These are phyloP conservation scores for Colletotrichum sp. DNA, from an alignment of 2,329 filamentous ascomycete species.

Conservation along the genomic window DNA sequence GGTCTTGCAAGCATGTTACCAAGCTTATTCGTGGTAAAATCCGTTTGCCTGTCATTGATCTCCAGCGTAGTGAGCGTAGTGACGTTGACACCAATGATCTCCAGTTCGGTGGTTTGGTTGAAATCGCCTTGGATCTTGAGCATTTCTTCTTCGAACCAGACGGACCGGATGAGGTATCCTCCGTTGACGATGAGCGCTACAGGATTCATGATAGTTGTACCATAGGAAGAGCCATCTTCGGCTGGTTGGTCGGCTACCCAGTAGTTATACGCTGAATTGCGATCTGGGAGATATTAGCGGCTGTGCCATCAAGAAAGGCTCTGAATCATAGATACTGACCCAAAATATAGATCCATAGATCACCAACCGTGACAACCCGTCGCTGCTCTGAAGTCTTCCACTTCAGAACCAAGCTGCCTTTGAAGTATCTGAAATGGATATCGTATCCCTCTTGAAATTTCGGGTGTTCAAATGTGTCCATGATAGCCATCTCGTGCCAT, in stretches of 20 bases:
- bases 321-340: constrained; percentile 34
- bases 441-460: constrained; percentile 37
- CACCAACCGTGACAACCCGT: constrained; percentile 53
- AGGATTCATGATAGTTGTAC: constrained; percentile 39
- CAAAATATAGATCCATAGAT: constrained; percentile 61
- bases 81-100: constrained; percentile 69
- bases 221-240: constrained; percentile 30
- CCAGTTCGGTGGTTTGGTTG: constrained; percentile 70
- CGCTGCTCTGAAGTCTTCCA: constrained; percentile 62
- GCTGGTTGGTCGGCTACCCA: constrained; percentile 66
- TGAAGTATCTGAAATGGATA: constrained; percentile 14
- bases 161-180: constrained; percentile 68
- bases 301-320: not conserved
- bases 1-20: constrained; percentile 48
- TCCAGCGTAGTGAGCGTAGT: constrained; percentile 51
- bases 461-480: constrained; percentile 32
- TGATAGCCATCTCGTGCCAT: constrained; percentile 65
- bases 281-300: constrained; percentile 46
- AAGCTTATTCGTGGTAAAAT: constrained; percentile 40
- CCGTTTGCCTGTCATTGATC: constrained; percentile 43
- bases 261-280: constrained; percentile 71
- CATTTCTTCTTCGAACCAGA: constrained; percentile 57
- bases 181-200: constrained; percentile 64
- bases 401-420: constrained; percentile 19
- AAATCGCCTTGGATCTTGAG: constrained; percentile 74